Evolutionary conservation across 2,329 filamentous ascomycete genomes (phyloP).

Genomic region (Ophiostoma quercus): DNA sequence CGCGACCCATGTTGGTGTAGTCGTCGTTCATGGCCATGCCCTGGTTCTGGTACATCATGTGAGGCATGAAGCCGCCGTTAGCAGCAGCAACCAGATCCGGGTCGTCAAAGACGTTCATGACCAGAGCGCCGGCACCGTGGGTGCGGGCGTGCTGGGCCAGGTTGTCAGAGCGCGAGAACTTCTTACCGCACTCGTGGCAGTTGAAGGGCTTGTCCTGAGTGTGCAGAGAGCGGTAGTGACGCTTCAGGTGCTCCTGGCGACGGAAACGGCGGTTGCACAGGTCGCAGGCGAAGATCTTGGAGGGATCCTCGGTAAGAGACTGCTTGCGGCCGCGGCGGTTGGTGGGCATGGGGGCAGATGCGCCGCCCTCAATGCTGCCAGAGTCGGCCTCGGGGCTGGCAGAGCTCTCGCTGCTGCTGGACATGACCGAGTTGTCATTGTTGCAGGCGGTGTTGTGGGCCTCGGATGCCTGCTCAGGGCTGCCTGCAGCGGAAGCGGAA

Average conservation of each 20-base stretch:
- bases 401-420: conserved; percentile 27
- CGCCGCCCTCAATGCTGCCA: conserved; percentile 28
- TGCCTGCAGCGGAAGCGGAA: conserved; percentile 29
- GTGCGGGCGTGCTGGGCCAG: conserved; percentile 92
- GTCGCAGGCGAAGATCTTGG: conserved; percentile 96
- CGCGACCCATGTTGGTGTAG: conserved; percentile 54
- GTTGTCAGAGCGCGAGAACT: conserved; percentile 97
- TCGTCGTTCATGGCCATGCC: conserved; percentile 26
- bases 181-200: conserved; percentile 97
- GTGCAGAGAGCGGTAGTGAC: conserved; percentile 96
- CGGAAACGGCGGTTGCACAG: conserved; percentile 96
- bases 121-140: conserved; percentile 81
- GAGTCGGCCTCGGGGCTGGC: conserved; percentile 30
- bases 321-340: conserved; percentile 97
- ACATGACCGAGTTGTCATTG: conserved; percentile 31
- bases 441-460: conserved; percentile 20
- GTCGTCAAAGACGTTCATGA: conserved; percentile 81
- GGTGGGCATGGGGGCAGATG: conserved; percentile 51
- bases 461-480: conserved; percentile 35
- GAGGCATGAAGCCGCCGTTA: conserved; percentile 27
- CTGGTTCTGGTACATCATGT: conserved; percentile 38
- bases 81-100: conserved; percentile 46
- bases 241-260: conserved; percentile 96
- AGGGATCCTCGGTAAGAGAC: conserved; percentile 93
- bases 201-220: conserved; percentile 98